Conservation (phyloP, 2,329 filamentous ascomycete genomes). For the Colletotrichum lini region DNA sequence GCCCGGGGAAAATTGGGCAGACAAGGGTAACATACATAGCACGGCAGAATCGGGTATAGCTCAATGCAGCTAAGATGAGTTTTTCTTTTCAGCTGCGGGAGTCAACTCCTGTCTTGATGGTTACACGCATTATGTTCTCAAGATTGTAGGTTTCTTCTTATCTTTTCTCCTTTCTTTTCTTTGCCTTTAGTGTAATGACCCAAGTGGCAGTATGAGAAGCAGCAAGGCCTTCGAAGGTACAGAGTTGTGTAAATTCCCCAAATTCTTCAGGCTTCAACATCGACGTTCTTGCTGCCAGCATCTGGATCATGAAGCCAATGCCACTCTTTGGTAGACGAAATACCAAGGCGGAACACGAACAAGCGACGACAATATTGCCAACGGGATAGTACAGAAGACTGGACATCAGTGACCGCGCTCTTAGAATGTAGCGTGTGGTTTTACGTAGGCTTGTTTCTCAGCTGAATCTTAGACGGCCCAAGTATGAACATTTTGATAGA, state of each 20-base stretch:
- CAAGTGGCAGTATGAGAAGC: no score
- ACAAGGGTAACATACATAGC: background rate
- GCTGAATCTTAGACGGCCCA: background rate
- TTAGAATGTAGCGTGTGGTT: background rate
- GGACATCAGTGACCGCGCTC: background rate
- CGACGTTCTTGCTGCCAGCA: background rate
- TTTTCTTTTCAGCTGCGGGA: background rate
- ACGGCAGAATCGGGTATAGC: constrained; percentile 13
- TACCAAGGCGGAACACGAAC: background rate
- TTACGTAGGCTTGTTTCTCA: no score
- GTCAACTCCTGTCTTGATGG: no score
- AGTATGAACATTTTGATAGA: no score
- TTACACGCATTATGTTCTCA: no score
- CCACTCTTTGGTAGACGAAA: background rate
- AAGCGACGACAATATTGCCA: background rate
- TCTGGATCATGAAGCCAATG: background rate
- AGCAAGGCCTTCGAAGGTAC: no score
- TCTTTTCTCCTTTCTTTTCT: no score
- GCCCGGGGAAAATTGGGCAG: background rate
- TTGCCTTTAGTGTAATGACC: no score
- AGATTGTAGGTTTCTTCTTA: no score
- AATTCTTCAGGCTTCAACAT: background rate
- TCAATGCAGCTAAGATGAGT: constrained; percentile 3
- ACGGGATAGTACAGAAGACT: background rate
- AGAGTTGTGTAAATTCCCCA: no score